phyloP scores from a whole-genome alignment of 495 filamentous ascomycete species.

The Parmelia sp. region DNA sequence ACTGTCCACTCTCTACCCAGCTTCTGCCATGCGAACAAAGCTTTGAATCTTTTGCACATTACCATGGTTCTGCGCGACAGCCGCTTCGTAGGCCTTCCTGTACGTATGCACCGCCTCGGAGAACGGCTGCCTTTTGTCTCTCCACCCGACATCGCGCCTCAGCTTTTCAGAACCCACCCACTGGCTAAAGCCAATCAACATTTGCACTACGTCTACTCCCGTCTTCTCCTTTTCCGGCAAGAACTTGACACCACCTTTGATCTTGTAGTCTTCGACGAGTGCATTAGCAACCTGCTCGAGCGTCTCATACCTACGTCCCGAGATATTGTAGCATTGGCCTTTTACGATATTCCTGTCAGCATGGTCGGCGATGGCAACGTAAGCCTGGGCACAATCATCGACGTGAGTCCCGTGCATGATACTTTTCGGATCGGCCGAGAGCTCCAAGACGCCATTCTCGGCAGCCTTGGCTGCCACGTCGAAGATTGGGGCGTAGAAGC shows the following conservation, averaged over 20 bases:
- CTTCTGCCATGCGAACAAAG: not conserved
- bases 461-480: slow-evolving; percentile 25
- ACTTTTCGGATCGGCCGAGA: slow-evolving; percentile 30
- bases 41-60: slow-evolving; percentile 10
- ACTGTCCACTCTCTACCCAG: not conserved
- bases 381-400: slow-evolving; percentile 42
- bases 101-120: slow-evolving; percentile 33
- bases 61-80: slow-evolving; percentile 6
- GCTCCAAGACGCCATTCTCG: slow-evolving; percentile 21
- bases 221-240: not conserved
- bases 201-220: slow-evolving; percentile 9
- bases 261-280: slow-evolving; percentile 33
- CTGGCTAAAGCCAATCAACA: slow-evolving; percentile 34
- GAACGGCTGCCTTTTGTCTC: slow-evolving; percentile 34
- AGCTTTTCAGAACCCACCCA: slow-evolving; percentile 40
- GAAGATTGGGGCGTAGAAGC: slow-evolving; percentile 36
- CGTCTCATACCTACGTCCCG: slow-evolving; percentile 36
- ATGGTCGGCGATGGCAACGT: slow-evolving; percentile 33
- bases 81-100: slow-evolving; percentile 38
- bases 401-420: slow-evolving; percentile 39
- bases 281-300: slow-evolving; percentile 31
- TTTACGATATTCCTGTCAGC: slow-evolving; percentile 24
- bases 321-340: slow-evolving; percentile 40
- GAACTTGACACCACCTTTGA: slow-evolving; percentile 22
- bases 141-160: slow-evolving; percentile 36